Conservation (phyloP, 1,139 yeast genomes). For the Scheffersomyces titani region DNA sequence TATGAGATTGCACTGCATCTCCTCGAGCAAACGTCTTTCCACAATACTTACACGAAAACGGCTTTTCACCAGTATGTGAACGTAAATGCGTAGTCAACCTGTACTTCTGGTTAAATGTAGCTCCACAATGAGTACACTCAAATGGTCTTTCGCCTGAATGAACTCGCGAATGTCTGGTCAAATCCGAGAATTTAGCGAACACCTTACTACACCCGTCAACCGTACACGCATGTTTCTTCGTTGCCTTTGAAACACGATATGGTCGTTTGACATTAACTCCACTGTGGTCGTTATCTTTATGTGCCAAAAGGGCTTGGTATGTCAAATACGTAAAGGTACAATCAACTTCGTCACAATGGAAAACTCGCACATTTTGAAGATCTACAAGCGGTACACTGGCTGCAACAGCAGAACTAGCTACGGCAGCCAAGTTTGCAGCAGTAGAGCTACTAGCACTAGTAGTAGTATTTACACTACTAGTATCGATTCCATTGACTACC, state of each 20-base stretch:
- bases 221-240: constrained; percentile 20
- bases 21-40: constrained; percentile 28
- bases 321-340: constrained; percentile 13
- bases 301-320: constrained; percentile 10
- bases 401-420: constrained; percentile 2
- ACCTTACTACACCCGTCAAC: constrained; percentile 17
- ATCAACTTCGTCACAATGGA: constrained; percentile 13
- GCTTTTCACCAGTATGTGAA: constrained; percentile 30
- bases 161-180: constrained; percentile 23
- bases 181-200: constrained; percentile 24
- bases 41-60: constrained; percentile 25
- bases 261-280: constrained; percentile 9
- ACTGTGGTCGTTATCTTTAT: constrained; percentile 9
- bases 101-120: constrained; percentile 26
- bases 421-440: not conserved
- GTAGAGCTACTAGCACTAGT: not conserved
- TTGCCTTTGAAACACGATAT: constrained; percentile 12
- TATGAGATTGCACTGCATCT: constrained; percentile 28
- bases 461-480: not conserved
- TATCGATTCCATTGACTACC: constrained; percentile 1
- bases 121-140: constrained; percentile 21
- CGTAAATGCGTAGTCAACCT: constrained; percentile 28
- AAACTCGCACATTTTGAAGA: constrained; percentile 12
- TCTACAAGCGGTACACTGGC: constrained; percentile 1
- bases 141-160: constrained; percentile 31